These are phyloP conservation scores for Meyerozyma guilliermondii DNA, from an alignment of 1,139 yeast species.

Conservation along the genomic window DNA sequence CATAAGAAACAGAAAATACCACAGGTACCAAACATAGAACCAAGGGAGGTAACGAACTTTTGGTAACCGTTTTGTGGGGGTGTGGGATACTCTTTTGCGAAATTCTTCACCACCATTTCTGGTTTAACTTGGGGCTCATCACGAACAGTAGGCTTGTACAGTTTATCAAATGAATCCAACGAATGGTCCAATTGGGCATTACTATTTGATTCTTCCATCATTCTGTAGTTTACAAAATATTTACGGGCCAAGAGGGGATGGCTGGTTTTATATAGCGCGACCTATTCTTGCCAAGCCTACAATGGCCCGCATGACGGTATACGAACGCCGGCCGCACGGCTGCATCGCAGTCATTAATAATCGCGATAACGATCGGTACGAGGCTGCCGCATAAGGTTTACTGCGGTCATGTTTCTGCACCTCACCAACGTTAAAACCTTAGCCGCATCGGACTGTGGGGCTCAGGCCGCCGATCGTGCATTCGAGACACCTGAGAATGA, in stretches of 20 bases:
- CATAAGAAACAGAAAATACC: conserved; percentile 63
- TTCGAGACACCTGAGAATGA: neutral
- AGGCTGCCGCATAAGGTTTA: neutral
- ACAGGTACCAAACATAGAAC: conserved; percentile 45
- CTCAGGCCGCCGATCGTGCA: neutral
- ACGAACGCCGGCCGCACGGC: neutral
- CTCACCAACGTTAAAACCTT: neutral
- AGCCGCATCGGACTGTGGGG: neutral
- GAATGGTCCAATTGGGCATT: neutral
- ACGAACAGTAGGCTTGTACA: neutral
- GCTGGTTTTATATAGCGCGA: neutral
- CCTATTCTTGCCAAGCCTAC: neutral
- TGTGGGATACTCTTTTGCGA: conserved; percentile 33
- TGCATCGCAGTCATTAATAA: neutral
- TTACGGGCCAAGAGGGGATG: neutral
- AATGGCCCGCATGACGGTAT: neutral
- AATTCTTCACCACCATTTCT: conserved; percentile 15
- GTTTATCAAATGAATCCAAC: neutral
- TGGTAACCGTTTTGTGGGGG: conserved; percentile 37
- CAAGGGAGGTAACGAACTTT: conserved; percentile 37
- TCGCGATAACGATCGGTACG: neutral
- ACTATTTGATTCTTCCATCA: neutral
- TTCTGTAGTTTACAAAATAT: neutral
- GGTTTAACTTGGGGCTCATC: conserved; percentile 7
- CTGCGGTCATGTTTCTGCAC: neutral